Conservation (phyloP, 805 yeast species). For the Lachancea quebecensis region DNA sequence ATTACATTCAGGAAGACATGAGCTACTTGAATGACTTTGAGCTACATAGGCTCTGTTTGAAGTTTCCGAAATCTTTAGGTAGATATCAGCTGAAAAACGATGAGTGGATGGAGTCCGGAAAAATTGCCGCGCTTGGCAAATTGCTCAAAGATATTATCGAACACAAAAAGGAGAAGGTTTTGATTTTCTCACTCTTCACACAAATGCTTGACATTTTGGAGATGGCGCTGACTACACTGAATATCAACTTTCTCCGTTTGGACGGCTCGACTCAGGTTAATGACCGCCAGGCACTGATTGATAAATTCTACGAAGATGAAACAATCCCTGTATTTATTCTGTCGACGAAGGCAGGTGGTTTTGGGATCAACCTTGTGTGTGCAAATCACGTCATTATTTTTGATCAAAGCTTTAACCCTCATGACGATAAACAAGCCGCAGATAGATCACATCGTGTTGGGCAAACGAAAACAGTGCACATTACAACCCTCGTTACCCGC, state of each 20-base stretch:
- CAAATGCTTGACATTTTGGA: constrained; percentile 88
- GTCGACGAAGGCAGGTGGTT: constrained; percentile 97
- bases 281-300: constrained; percentile 85
- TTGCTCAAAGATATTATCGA: constrained; percentile 50
- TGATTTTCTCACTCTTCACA: constrained; percentile 87
- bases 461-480: constrained; percentile 76
- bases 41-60: constrained; percentile 63
- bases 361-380: constrained; percentile 93
- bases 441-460: constrained; percentile 98
- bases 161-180: constrained; percentile 52
- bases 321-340: constrained; percentile 78
- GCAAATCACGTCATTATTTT: constrained; percentile 88
- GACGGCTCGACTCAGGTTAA: constrained; percentile 96
- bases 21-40: constrained; percentile 90
- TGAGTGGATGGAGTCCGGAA: constrained; percentile 65
- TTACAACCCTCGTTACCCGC: constrained; percentile 63
- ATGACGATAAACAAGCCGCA: constrained; percentile 97
- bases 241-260: constrained; percentile 68
- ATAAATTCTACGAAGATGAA: constrained; percentile 75
- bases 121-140: constrained; percentile 50
- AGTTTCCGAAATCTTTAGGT: constrained; percentile 61
- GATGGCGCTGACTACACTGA: constrained; percentile 53
- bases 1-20: constrained; percentile 89
- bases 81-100: constrained; percentile 46
- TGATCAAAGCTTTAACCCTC: constrained; percentile 95